Evolutionary conservation across 1,284 basidiomycete genomes (phyloP).

Genomic region (Ceratobasidium theobromae): DNA sequence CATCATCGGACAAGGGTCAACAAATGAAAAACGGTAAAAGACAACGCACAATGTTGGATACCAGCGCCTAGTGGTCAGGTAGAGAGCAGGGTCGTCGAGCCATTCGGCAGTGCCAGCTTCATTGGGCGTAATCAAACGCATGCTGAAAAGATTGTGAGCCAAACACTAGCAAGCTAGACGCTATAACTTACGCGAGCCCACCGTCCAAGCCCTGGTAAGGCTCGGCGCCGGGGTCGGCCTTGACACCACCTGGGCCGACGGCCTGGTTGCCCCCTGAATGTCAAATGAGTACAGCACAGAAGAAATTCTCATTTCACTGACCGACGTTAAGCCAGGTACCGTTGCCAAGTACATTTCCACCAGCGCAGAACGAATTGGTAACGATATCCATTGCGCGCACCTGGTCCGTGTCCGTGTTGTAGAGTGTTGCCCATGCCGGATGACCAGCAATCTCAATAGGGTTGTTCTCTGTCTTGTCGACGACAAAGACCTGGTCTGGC

Average conservation of each 20-base stretch:
- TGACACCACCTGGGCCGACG: conserved; percentile 30
- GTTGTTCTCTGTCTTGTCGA: conserved; percentile 37
- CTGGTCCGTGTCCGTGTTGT: conserved; percentile 46
- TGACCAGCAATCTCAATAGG: conserved; percentile 34
- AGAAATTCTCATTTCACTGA: not conserved
- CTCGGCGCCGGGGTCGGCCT: conserved; percentile 3
- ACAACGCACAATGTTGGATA: conserved; percentile 50
- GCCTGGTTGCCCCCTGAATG: conserved; percentile 33
- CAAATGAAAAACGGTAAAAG: not conserved
- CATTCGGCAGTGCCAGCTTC: conserved; percentile 46
- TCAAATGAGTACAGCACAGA: not conserved
- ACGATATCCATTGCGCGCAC: conserved; percentile 49
- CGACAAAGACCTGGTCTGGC: conserved; percentile 35
- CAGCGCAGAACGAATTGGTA: conserved; percentile 43
- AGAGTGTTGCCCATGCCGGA: conserved; percentile 41
- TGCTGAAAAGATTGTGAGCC: not conserved
- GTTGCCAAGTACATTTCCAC: conserved; percentile 35
- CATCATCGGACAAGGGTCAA: not conserved
- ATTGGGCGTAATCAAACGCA: conserved; percentile 36
- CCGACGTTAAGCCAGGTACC: conserved; percentile 37
- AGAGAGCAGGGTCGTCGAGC: conserved; percentile 41
- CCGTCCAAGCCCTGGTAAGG: conserved; percentile 33
- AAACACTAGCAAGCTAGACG: not conserved
- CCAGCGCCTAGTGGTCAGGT: conserved; percentile 50
- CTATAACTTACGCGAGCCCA: conserved; percentile 31